Percentiles rank a stretch among this genome's conserved stretches.
These are phyloP conservation scores for Pichia norvegensis DNA, from an alignment of 1,139 yeast genomes.

Conservation along the genomic window DNA sequence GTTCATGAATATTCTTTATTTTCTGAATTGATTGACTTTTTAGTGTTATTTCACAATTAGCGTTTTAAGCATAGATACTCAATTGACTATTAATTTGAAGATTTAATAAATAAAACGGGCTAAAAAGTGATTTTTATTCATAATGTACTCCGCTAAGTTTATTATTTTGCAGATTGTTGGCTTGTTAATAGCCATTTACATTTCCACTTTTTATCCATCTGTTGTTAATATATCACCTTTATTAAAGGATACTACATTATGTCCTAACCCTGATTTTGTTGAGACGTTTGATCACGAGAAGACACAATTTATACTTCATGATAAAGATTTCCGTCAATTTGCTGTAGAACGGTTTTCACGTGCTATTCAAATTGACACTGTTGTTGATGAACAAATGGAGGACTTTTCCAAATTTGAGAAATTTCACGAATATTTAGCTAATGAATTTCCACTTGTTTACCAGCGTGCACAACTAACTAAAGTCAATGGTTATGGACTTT, in stretches of 20 bases:
- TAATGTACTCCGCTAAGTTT: not conserved
- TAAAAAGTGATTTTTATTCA: not conserved
- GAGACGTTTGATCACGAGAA: constrained; percentile 12
- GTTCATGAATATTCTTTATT: too few relatives aligned
- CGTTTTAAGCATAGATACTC: too few relatives aligned
- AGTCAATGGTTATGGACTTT: constrained; percentile 38
- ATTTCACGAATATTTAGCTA: constrained; percentile 37
- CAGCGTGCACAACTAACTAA: constrained; percentile 32
- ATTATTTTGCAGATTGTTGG: not conserved
- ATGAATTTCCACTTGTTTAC: constrained; percentile 39
- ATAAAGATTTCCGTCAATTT: constrained; percentile 32
- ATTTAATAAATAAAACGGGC: too few relatives aligned
- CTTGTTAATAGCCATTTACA: not conserved
- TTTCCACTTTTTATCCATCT: constrained; percentile 6
- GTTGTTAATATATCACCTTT: constrained; percentile 7
- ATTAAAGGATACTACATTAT: not conserved
- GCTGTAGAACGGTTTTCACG: constrained; percentile 42
- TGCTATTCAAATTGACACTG: constrained; percentile 61
- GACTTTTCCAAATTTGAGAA: constrained; percentile 34
- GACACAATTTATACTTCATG: constrained; percentile 27
- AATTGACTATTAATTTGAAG: too few relatives aligned
- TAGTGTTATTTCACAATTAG: too few relatives aligned
- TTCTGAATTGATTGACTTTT: too few relatives aligned
- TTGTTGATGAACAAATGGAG: constrained; percentile 29
- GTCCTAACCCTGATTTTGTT: constrained; percentile 9